A percentile compares a stretch with the other conserved stretches of the same genome.
These are phyloP conservation scores for Neonectria ditissima DNA, from an alignment of 2,329 filamentous ascomycete genomes.

Conservation along the genomic window DNA sequence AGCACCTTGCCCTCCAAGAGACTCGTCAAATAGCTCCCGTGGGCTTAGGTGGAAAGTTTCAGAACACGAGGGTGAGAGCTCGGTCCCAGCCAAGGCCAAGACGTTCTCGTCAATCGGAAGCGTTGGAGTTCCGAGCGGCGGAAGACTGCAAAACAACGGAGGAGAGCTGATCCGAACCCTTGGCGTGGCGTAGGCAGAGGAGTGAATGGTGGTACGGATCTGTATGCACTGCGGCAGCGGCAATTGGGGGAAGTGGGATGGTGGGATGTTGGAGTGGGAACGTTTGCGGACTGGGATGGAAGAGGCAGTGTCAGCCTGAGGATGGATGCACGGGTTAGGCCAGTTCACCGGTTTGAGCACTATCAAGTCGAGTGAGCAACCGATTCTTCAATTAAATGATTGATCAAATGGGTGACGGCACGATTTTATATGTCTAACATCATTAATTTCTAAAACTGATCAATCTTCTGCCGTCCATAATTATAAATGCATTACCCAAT, in stretches of 20 bases:
- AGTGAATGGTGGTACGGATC: background rate
- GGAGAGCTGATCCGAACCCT: constrained; percentile 1
- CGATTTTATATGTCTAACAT: background rate
- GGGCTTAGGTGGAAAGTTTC: background rate
- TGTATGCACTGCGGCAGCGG: constrained; percentile 2
- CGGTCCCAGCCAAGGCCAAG: background rate
- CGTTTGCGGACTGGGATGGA: background rate
- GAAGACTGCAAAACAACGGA: background rate
- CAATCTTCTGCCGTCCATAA: background rate
- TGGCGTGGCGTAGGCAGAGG: background rate
- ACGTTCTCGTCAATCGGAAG: constrained; percentile 1
- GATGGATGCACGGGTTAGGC: background rate
- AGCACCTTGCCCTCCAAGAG: background rate
- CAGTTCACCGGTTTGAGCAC: background rate
- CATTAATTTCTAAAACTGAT: background rate
- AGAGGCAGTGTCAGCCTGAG: background rate
- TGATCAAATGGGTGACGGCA: background rate
- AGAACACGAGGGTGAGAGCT: constrained; percentile 1
- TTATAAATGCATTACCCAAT: background rate
- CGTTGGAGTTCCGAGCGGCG: background rate
- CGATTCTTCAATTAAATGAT: background rate
- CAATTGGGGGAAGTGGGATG: no score
- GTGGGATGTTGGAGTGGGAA: constrained; percentile 1
- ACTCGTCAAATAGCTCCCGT: background rate
- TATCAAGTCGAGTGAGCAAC: background rate